A percentile compares a stretch with the other conserved stretches of the same genome.
These are phyloP conservation scores for Fonsecaea pugnacius DNA, from an alignment of 2,329 filamentous ascomycete species.

Conservation along the genomic window DNA sequence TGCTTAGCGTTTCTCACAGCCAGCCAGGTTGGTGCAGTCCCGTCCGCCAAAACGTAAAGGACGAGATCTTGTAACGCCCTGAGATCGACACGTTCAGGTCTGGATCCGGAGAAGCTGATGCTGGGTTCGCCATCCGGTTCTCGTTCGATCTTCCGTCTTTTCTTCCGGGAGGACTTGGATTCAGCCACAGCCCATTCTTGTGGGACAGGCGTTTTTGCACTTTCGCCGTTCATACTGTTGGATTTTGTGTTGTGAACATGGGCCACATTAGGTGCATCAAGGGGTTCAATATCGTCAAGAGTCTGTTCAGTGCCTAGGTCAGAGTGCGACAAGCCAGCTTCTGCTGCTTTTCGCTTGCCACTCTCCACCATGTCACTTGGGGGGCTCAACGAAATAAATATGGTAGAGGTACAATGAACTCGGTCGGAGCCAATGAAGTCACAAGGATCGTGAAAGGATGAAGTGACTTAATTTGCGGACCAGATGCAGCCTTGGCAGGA, in stretches of 20 bases:
- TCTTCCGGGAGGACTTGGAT: conserved; percentile 30
- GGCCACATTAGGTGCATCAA: neutral
- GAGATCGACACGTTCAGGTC: conserved; percentile 51
- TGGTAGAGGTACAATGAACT: neutral
- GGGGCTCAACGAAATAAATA: neutral
- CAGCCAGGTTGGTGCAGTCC: conserved; percentile 66
- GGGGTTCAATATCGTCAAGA: neutral
- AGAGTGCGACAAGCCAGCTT: conserved; percentile 1
- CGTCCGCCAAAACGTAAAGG: conserved; percentile 66
- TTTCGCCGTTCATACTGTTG: conserved; percentile 9
- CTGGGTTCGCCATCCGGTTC: conserved; percentile 17
- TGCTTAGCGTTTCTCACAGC: conserved; percentile 61
- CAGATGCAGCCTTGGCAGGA: neutral
- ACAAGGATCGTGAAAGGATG: neutral
- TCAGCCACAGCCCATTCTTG: conserved; percentile 25
- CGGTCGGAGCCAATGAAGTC: neutral
- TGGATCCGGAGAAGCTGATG: conserved; percentile 28
- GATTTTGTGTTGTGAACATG: neutral
- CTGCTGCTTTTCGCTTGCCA: conserved; percentile 12
- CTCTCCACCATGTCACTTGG: neutral
- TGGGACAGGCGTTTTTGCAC: neutral
- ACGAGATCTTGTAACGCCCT: conserved; percentile 62
- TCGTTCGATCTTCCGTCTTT: conserved; percentile 28
- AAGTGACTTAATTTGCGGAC: neutral
- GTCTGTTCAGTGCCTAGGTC: conserved; percentile 2